phyloP scores from a whole-genome alignment of 1,139 yeast species.

The Suhomyces terraborum region DNA sequence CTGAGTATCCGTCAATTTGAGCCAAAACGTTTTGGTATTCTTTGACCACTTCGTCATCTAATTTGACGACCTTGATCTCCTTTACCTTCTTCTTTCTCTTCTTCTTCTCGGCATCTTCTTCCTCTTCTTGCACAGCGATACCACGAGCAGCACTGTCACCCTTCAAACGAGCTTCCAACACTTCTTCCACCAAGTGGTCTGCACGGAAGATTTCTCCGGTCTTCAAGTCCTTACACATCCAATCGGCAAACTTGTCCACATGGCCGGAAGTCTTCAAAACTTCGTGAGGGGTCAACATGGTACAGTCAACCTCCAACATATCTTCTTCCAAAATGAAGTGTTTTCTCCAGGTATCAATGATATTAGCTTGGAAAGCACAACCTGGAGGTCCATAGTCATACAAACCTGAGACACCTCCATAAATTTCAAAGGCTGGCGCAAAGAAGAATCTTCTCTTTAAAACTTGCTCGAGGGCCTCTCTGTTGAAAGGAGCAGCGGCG shows the following conservation, averaged over 20 bases:
- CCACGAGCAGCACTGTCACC: conserved; percentile 98
- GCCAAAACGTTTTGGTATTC: conserved; percentile 90
- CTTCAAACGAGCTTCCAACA: conserved; percentile 89
- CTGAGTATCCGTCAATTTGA: conserved; percentile 92
- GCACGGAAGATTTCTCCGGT: conserved; percentile 99
- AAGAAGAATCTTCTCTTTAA: conserved; percentile 94
- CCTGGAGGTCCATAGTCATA: conserved; percentile 99
- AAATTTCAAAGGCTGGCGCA: conserved; percentile 96
- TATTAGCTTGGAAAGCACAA: conserved; percentile 95
- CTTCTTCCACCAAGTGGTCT: conserved; percentile 97
- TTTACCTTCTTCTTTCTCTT: conserved; percentile 93
- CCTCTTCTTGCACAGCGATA: conserved; percentile 51
- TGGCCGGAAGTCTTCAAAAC: conserved; percentile 98
- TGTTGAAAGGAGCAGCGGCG: conserved; percentile 55
- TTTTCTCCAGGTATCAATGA: conserved; percentile 94
- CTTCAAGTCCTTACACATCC: conserved; percentile 97
- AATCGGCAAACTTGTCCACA: conserved; percentile 97
- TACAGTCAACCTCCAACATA: conserved; percentile 97
- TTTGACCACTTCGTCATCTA: conserved; percentile 73
- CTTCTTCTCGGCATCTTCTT: conserved; percentile 73
- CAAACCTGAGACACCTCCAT: conserved; percentile 97
- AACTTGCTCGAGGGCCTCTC: conserved; percentile 88
- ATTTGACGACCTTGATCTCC: conserved; percentile 85
- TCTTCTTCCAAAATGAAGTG: conserved; percentile 97
- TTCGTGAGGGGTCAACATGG: conserved; percentile 96